Base-by-base conservation (phyloP, 805 yeast species). In the Saccharomycopsis javanensis region DNA sequence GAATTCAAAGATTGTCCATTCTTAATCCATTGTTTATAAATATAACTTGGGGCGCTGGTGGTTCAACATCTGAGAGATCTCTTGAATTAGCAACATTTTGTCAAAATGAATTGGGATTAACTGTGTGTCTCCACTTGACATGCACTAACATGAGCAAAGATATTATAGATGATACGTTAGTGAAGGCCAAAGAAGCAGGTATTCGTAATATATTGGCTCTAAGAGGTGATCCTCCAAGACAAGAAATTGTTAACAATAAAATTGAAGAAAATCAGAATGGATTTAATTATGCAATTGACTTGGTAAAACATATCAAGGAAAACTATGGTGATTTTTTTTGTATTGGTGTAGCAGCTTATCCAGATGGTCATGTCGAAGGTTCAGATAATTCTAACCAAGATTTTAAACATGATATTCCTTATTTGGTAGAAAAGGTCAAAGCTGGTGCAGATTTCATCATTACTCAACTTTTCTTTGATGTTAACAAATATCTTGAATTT, bases 1-100 rank as follows among this genome's bases (percentile, higher is more conserved):
- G 99, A 70, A 80, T 94, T 71, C 82, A 81, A 65, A 83, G 99
- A 66, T 85, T 94, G 91, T 82, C 88, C 61, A 85, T 86, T 2
- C 72, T 94, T 61, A 91, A 90, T 57, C 98, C 98, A 2, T 73
- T 85, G 15, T 95, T 94, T 68, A 84, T 92, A 56, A 88, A 96
- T 2, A 86, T 94, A 13, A 94, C 99, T 0, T 94, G 98, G 97
- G 99, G 98, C 34, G 98, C 99, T 4, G 98, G 98, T 45, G 99
- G 99, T 2, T 83, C 96, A 4, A 89, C 97, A 8, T 82, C 92
- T 51, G 85, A 81, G 53, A 90, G 89, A 72, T 88, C 97, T 0
- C 70, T 94, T 58, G 92, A 88, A 50, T 75, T 94, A 58, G 96
- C 97, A 0, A 74, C 80, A 25, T 78, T 87, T 2, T 85, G 95